Percentiles rank a stretch among this genome's conserved stretches.
phyloP scores from a whole-genome alignment of 2,329 filamentous ascomycete genomes.

The Akanthomyces dipterigenus region DNA sequence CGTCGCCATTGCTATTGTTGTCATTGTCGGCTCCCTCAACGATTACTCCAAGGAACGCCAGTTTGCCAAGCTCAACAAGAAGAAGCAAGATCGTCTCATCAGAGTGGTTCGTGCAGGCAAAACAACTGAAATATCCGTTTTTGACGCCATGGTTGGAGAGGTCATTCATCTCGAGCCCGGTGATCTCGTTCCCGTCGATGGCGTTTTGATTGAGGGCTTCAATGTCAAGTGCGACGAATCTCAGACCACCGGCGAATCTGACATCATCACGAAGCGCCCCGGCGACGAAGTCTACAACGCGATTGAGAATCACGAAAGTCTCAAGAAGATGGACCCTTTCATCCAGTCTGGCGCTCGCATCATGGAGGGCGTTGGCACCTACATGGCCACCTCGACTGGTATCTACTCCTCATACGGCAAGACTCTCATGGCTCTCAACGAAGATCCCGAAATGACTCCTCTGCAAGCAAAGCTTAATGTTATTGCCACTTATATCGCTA shows the following conservation, averaged over 20 bases:
- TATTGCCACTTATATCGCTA: conserved; percentile 71
- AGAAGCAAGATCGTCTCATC: conserved; percentile 68
- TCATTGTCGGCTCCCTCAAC: conserved; percentile 69
- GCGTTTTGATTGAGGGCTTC: conserved; percentile 65
- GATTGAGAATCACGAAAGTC: conserved; percentile 57
- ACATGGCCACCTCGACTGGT: conserved; percentile 66
- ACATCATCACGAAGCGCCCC: conserved; percentile 61
- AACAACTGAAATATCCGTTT: conserved; percentile 62
- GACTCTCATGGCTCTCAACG: conserved; percentile 67
- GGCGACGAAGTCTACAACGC: conserved; percentile 63
- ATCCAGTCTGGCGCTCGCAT: conserved; percentile 79
- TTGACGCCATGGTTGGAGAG: conserved; percentile 63
- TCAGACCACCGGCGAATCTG: conserved; percentile 72
- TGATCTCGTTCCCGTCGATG: conserved; percentile 68
- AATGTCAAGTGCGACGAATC: conserved; percentile 73
- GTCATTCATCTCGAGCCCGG: conserved; percentile 68
- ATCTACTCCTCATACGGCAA: conserved; percentile 69
- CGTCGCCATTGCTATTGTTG: conserved; percentile 70
- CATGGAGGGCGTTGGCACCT: conserved; percentile 70
- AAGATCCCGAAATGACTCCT: conserved; percentile 68
- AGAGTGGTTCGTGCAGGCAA: conserved; percentile 67
- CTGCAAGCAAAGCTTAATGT: conserved; percentile 70
- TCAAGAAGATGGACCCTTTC: conserved; percentile 72
- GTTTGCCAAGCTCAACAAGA: conserved; percentile 71
- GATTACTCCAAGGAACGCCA: conserved; percentile 77